Evolutionary conservation across 2,329 filamentous ascomycete genomes (phyloP).

Genomic region (Apiospora saccharicola): DNA sequence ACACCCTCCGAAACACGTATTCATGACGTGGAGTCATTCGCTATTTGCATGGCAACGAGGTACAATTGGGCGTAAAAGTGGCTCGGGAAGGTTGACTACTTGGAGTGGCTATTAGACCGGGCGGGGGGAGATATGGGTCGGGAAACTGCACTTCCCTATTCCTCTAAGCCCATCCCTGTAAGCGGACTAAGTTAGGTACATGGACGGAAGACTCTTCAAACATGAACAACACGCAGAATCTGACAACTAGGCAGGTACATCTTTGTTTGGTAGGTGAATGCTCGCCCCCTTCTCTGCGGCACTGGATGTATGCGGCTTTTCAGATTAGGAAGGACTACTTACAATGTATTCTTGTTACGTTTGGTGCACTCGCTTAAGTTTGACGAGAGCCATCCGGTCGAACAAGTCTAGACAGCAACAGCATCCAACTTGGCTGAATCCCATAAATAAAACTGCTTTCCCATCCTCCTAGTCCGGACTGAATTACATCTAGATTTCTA

Average conservation of each 20-base stretch:
- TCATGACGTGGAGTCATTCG: slow-evolving; percentile 16
- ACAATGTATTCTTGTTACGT: slow-evolving; percentile 16
- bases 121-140: slow-evolving; percentile 18
- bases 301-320: slow-evolving; percentile 11
- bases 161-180: slow-evolving; percentile 8
- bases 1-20: slow-evolving; percentile 9
- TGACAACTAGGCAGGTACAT: slow-evolving; percentile 10
- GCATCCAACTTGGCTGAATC: neutral
- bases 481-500: neutral
- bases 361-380: slow-evolving; percentile 9
- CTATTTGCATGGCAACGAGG: slow-evolving; percentile 3
- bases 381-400: slow-evolving; percentile 1
- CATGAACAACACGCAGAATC: slow-evolving; percentile 6
- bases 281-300: neutral
- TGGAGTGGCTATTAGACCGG: slow-evolving; percentile 18
- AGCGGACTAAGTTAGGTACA: slow-evolving; percentile 17
- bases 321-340: slow-evolving; percentile 8
- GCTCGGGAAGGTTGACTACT: neutral
- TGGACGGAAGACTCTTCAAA: slow-evolving; percentile 20
- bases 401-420: slow-evolving; percentile 11
- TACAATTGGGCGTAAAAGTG: slow-evolving; percentile 19
- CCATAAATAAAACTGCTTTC: slow-evolving; percentile 17
- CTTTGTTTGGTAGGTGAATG: neutral
- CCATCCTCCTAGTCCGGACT: neutral
- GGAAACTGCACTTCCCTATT: neutral